Evolutionary conservation across 2,329 filamentous ascomycete species (phyloP).

Genomic region (Hypoxylon sp.): DNA sequence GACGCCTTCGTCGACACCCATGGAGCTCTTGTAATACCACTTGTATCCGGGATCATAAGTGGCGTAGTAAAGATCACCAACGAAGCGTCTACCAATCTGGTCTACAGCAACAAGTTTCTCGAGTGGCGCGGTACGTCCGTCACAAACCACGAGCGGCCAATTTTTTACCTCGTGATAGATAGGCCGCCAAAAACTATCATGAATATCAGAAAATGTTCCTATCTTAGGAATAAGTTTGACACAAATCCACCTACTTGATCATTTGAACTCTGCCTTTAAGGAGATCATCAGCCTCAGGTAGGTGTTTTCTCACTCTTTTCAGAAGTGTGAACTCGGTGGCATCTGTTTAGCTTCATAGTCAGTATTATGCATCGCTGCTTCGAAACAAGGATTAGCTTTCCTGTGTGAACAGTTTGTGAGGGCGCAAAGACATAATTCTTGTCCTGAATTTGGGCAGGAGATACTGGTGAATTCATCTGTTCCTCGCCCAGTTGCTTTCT

Average conservation of each 20-base stretch:
- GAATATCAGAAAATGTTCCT: neutral
- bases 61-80: neutral
- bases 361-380: neutral
- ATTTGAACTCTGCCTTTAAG: constrained; percentile 1
- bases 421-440: neutral
- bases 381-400: neutral
- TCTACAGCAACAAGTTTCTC: neutral
- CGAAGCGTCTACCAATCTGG: neutral
- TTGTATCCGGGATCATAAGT: neutral
- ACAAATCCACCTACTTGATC: neutral
- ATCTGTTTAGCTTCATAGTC: neutral
- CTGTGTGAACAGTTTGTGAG: neutral
- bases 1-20: neutral
- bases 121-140: neutral
- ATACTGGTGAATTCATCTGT: neutral
- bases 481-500: neutral
- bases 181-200: neutral
- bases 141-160: neutral
- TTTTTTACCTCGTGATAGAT: neutral
- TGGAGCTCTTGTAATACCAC: neutral
- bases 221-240: neutral
- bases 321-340: neutral
- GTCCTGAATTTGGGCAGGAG: neutral
- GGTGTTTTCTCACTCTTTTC: constrained; percentile 1
- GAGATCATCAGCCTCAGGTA: neutral